Evolutionary conservation across 129 eudicot genomes (phyloP).

Genomic region (Solidago caesia): DNA sequence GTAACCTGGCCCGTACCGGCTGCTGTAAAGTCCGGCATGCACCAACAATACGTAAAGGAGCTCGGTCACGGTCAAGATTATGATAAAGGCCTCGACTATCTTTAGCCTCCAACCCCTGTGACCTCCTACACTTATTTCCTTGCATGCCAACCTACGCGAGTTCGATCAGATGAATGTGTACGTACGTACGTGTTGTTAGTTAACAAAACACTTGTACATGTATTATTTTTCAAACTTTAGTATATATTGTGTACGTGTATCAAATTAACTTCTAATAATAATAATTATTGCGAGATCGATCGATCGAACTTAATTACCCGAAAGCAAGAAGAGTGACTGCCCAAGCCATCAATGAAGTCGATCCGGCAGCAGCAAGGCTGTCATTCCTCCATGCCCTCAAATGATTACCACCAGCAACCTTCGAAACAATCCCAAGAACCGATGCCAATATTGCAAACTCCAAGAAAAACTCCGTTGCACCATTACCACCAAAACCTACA

Average conservation of each 20-base stretch:
- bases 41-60: conserved; percentile 55
- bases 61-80: conserved; percentile 55
- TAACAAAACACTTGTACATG: no score
- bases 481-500: conserved; percentile 84
- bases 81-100: conserved; percentile 68
- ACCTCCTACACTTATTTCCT: conserved; percentile 77
- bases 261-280: no score
- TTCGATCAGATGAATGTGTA: no score
- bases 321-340: conserved; percentile 86
- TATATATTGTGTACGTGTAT: no score
- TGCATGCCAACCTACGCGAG: conserved; percentile 69
- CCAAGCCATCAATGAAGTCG: conserved; percentile 78
- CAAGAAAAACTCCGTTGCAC: conserved; percentile 73
- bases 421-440: conserved; percentile 69
- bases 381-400: conserved; percentile 86
- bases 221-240: no score
- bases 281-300: no score
- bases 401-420: conserved; percentile 79
- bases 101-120: conserved; percentile 86
- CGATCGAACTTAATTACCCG: conserved; percentile 40
- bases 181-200: no score
- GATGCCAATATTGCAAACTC: conserved; percentile 68
- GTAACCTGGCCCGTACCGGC: conserved; percentile 86
- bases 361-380: conserved; percentile 87
- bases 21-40: conserved; percentile 78